A percentile compares a stretch with the other conserved stretches of the same genome.
Evolutionary conservation across 495 filamentous ascomycete genomes (phyloP).

Genomic region (Aspergillus kassunensis): DNA sequence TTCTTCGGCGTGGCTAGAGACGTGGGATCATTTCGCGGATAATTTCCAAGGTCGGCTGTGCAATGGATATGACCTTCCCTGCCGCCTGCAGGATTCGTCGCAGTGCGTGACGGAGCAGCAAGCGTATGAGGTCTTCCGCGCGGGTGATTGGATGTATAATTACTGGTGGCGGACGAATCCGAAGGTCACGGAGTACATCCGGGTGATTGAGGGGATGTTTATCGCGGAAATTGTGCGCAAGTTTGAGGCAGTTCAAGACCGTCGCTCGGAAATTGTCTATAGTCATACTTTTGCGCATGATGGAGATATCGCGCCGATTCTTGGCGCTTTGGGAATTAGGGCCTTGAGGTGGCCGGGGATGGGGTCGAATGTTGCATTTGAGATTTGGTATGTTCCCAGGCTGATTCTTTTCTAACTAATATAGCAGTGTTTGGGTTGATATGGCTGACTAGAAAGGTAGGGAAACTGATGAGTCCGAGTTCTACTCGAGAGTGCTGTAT

Average conservation of each 20-base stretch:
- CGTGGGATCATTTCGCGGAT: conserved; percentile 44
- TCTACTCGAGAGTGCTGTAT: conserved; percentile 39
- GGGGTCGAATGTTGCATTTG: conserved; percentile 34
- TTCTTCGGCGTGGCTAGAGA: conserved; percentile 30
- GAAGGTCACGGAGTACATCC: conserved; percentile 36
- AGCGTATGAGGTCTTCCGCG: conserved; percentile 40
- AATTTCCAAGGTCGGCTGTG: conserved; percentile 44
- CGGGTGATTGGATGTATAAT: conserved; percentile 46
- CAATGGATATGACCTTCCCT: conserved; percentile 39
- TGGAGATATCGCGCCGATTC: conserved; percentile 30
- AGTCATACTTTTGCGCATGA: conserved; percentile 35
- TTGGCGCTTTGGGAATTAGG: conserved; percentile 30
- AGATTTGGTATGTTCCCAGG: conserved; percentile 32
- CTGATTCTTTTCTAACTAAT: not conserved
- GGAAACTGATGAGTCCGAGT: conserved; percentile 19
- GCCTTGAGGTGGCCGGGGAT: conserved; percentile 34
- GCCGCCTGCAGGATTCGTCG: conserved; percentile 25
- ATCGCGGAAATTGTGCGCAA: conserved; percentile 37
- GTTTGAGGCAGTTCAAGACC: conserved; percentile 28
- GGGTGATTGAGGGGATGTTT: conserved; percentile 38
- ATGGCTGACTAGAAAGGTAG: conserved; percentile 12
- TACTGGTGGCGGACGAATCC: conserved; percentile 41
- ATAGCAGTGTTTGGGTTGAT: not conserved
- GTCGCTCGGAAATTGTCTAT: conserved; percentile 23
- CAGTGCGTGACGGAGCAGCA: conserved; percentile 31